Conservation (phyloP, 225 moss, liverwort and hornwort species). For the Sphagnum contortum region DNA sequence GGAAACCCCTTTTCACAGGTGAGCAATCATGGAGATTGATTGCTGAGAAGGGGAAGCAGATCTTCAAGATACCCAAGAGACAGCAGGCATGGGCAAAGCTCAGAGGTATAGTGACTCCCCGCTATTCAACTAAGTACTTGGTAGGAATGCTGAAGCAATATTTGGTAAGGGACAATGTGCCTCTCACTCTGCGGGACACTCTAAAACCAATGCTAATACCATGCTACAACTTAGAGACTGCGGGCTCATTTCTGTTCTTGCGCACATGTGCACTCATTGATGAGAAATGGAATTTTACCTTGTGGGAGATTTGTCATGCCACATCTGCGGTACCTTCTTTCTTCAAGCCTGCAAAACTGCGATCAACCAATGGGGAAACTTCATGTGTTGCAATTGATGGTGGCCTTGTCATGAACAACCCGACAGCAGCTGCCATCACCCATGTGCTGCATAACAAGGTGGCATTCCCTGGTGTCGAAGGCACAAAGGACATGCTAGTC, state of each 20-base stretch:
- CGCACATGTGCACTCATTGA: conserved; percentile 68
- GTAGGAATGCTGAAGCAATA: conserved; percentile 63
- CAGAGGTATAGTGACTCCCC: conserved; percentile 43
- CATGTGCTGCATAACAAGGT: conserved; percentile 89
- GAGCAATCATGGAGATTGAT: conserved; percentile 77
- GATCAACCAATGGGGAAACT: conserved; percentile 58
- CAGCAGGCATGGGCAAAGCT: conserved; percentile 57
- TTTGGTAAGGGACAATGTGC: conserved; percentile 41
- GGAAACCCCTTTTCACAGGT: conserved; percentile 53
- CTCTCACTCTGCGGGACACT: conserved; percentile 69
- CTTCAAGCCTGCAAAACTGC: conserved; percentile 59
- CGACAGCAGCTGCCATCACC: conserved; percentile 84
- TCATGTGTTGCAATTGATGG: conserved; percentile 84
- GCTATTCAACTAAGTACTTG: conserved; percentile 63
- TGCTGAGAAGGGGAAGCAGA: conserved; percentile 54
- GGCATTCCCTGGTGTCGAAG: conserved; percentile 62
- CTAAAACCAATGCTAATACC: conserved; percentile 87
- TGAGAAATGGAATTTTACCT: conserved; percentile 72
- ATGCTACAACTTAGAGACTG: conserved; percentile 77
- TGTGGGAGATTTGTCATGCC: conserved; percentile 90
- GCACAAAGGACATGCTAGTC: conserved; percentile 64
- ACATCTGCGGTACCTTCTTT: conserved; percentile 83
- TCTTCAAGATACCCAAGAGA: conserved; percentile 54
- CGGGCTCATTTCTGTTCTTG: conserved; percentile 76
- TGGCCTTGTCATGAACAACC: conserved; percentile 88